Conservation (phyloP, 2,329 filamentous ascomycete species). For the Zasmidium angulare region DNA sequence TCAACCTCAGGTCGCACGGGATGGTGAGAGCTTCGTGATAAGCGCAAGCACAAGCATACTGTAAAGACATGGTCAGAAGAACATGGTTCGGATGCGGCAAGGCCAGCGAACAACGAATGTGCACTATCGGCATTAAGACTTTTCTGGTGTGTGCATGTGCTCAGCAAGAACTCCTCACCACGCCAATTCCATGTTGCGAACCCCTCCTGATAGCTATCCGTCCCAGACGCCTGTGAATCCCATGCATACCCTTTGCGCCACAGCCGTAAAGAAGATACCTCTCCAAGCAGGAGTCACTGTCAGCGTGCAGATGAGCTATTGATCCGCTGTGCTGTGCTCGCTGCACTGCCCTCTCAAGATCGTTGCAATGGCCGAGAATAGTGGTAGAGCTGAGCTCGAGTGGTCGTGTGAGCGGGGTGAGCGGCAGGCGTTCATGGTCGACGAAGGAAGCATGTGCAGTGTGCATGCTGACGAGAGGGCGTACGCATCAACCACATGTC, state of each 20-base stretch:
- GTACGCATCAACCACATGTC: not conserved
- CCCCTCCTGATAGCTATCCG: not conserved
- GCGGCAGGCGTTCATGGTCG: not conserved
- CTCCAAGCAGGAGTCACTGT: not conserved
- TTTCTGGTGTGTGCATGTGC: not conserved
- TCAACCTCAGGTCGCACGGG: conserved; percentile 5
- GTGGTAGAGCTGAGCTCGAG: not conserved
- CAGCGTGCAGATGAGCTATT: not conserved
- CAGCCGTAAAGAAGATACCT: too few species aligned
- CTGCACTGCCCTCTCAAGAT: not conserved
- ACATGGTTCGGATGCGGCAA: not conserved
- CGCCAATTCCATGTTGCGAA: not conserved
- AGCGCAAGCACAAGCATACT: not conserved
- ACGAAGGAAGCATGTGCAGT: not conserved
- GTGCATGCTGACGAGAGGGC: not conserved
- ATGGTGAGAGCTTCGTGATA: conserved; percentile 3
- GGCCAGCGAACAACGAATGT: not conserved
- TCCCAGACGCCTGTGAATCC: not conserved
- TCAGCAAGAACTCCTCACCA: not conserved
- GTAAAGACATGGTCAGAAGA: not conserved
- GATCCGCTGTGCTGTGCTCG: too few species aligned
- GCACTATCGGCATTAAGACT: not conserved
- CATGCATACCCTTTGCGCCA: too few species aligned
- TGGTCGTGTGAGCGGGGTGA: not conserved
- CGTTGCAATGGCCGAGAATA: not conserved